Conservation (phyloP, 2,329 filamentous ascomycete species). For the Cordyceps militaris region DNA sequence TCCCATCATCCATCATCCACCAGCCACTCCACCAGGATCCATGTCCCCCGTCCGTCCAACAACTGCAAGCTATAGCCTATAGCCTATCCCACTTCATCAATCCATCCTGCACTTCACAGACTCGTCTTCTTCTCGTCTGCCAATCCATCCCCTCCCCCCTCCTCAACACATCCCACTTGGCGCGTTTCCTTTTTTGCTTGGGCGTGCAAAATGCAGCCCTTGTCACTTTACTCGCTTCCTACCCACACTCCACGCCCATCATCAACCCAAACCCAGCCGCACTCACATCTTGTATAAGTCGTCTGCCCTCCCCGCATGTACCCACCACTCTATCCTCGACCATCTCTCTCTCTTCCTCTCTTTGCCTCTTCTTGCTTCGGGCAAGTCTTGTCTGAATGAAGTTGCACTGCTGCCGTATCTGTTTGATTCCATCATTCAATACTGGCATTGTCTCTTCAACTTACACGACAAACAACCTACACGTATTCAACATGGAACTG, state of each 20-base stretch:
- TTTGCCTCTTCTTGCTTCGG: neutral
- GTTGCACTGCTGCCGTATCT: neutral
- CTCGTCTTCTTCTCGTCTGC: neutral
- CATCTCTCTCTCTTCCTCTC: neutral
- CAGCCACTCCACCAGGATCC: neutral
- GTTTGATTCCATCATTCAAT: constrained; percentile 7
- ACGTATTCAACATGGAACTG: constrained; percentile 1
- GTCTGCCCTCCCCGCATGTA: constrained; percentile 12
- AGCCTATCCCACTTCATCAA: neutral
- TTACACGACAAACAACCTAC: neutral
- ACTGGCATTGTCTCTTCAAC: neutral
- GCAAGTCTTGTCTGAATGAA: neutral
- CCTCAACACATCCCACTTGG: constrained; percentile 6
- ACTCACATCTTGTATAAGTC: constrained; percentile 13
- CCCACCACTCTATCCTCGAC: constrained; percentile 8
- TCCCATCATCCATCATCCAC: neutral
- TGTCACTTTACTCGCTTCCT: neutral
- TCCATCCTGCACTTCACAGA: neutral
- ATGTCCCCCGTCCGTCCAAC: too few species aligned
- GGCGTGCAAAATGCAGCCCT: neutral
- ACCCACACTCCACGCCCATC: neutral
- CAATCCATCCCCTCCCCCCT: neutral
- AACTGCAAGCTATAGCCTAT: neutral
- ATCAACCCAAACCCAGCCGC: constrained; percentile 12
- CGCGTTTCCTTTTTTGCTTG: neutral